These are phyloP conservation scores for Marasmius fiardii DNA, from an alignment of 1,284 basidiomycete species.

Conservation along the genomic window DNA sequence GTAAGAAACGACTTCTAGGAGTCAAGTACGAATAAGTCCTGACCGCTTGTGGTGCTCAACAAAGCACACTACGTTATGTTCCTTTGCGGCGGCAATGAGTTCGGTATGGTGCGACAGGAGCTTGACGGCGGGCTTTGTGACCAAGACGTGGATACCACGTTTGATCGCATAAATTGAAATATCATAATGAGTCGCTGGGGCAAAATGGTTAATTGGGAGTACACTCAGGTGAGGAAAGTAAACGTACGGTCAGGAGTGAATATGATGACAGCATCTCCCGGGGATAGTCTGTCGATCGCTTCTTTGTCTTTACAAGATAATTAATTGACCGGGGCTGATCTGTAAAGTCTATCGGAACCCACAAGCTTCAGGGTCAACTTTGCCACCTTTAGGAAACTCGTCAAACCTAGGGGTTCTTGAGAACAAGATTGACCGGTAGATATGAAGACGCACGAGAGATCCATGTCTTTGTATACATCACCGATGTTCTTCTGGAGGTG, in stretches of 20 bases:
- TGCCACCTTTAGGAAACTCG: constrained; percentile 71
- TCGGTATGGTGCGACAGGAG: constrained; percentile 79
- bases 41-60: constrained; percentile 87
- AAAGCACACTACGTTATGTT: constrained; percentile 83
- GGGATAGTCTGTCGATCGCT: constrained; percentile 77
- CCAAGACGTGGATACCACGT: constrained; percentile 80
- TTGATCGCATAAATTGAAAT: constrained; percentile 87
- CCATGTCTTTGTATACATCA: constrained; percentile 83
- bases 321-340: background rate
- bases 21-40: constrained; percentile 6
- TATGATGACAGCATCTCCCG: constrained; percentile 85
- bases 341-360: constrained; percentile 25
- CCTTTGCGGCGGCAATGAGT: constrained; percentile 70
- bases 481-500: constrained; percentile 86
- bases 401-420: constrained; percentile 58
- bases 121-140: constrained; percentile 92
- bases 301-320: constrained; percentile 60
- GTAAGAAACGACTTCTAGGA: background rate
- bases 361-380: constrained; percentile 82
- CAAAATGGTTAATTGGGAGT: background rate
- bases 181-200: constrained; percentile 76
- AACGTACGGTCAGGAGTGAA: constrained; percentile 82
- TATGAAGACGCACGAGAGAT: constrained; percentile 57
- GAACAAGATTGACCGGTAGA: background rate
- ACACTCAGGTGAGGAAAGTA: background rate